A percentile compares a stretch with the other conserved stretches of the same genome.
phyloP scores from a whole-genome alignment of 176 grass and related monocot species.

The Puya raimondii region DNA sequence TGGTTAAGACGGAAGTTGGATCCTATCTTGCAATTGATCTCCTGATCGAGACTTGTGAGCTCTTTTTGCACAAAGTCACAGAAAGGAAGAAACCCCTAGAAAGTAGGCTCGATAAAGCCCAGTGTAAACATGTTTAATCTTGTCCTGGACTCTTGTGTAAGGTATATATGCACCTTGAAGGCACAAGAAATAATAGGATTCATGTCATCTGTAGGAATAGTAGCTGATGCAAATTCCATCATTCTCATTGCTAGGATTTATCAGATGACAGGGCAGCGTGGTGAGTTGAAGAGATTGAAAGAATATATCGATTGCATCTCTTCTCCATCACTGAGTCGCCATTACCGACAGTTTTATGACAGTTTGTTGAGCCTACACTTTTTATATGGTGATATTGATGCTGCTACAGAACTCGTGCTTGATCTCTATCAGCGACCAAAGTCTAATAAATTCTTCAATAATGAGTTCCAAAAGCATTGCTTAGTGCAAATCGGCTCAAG shows the following conservation, averaged over 20 bases:
- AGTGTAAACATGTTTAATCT: constrained; percentile 63
- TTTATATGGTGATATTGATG: constrained; percentile 70
- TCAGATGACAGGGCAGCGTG: constrained; percentile 63
- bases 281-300: constrained; percentile 59
- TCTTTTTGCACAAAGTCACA: constrained; percentile 31
- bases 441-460: constrained; percentile 9
- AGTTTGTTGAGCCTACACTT: constrained; percentile 67
- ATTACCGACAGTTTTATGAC: constrained; percentile 64
- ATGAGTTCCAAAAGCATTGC: constrained; percentile 33
- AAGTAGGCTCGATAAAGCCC: constrained; percentile 41
- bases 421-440: constrained; percentile 43
- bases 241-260: constrained; percentile 34
- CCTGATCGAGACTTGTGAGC: constrained; percentile 49
- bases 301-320: constrained; percentile 38
- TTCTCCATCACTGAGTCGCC: constrained; percentile 26
- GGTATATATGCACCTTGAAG: constrained; percentile 60
- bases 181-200: constrained; percentile 60
- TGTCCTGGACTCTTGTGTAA: constrained; percentile 66
- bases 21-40: constrained; percentile 55
- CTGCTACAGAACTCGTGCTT: constrained; percentile 50
- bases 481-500: constrained; percentile 59
- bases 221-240: constrained; percentile 55
- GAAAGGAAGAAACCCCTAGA: constrained; percentile 37
- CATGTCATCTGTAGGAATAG: constrained; percentile 44
- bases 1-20: constrained; percentile 64